These are phyloP conservation scores for Incumbomyces lentus DNA, from an alignment of 2,329 filamentous ascomycete species.

Conservation along the genomic window DNA sequence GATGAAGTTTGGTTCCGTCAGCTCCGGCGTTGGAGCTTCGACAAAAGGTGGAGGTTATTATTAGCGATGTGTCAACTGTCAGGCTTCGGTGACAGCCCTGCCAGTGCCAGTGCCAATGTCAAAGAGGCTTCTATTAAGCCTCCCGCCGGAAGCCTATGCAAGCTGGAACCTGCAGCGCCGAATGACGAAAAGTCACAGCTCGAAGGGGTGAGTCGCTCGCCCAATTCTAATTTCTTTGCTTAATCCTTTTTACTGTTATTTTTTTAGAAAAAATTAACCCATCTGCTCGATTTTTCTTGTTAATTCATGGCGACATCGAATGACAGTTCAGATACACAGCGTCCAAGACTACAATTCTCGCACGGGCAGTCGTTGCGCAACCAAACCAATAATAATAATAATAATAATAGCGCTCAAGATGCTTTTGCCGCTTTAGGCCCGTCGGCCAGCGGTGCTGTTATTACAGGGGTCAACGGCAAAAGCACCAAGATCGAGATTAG, in stretches of 20 bases:
- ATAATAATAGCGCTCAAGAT: too few species aligned
- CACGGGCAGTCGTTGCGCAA: constrained; percentile 6
- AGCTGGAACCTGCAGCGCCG: neutral
- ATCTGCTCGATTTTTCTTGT: too few species aligned
- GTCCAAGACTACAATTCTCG: constrained; percentile 3
- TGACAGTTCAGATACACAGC: constrained; percentile 1
- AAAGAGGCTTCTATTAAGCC: neutral
- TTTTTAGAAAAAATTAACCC: too few species aligned
- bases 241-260: neutral
- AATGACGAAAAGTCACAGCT: neutral
- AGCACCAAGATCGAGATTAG: neutral
- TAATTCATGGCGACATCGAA: constrained; percentile 1
- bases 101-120: neutral
- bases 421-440: neutral
- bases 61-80: too few species aligned
- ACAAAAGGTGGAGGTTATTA: too few species aligned
- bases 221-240: neutral
- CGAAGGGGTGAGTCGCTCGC: neutral
- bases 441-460: neutral
- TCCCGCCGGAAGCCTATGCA: neutral
- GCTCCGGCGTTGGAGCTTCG: too few species aligned
- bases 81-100: neutral
- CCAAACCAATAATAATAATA: neutral
- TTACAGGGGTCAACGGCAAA: neutral
- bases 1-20: too few species aligned